A percentile compares a stretch with the other conserved stretches of the same genome.
These are phyloP conservation scores for Candida sphagnicola DNA, from an alignment of 805 yeast species.

Conservation along the genomic window DNA sequence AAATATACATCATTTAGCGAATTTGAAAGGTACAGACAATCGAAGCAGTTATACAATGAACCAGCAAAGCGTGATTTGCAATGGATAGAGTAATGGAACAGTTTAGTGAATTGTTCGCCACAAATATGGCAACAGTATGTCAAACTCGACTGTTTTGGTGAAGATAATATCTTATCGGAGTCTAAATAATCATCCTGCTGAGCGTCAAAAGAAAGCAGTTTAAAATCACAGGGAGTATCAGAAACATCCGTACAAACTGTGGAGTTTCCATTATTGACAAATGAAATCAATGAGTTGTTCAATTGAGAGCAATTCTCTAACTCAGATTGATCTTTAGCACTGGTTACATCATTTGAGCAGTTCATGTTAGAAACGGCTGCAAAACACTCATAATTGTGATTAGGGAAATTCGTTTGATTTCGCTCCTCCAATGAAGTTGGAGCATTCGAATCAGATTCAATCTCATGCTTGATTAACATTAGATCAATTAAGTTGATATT, in stretches of 20 bases:
- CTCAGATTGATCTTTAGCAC: neutral
- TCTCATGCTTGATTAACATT: too few relatives aligned
- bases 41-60: slow-evolving; percentile 4
- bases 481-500: too few relatives aligned
- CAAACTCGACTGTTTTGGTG: neutral
- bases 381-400: neutral
- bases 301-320: too few relatives aligned
- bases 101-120: neutral
- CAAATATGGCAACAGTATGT: slow-evolving; percentile 7
- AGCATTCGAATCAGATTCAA: too few relatives aligned
- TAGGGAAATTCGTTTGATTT: neutral
- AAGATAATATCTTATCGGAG: neutral
- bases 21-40: slow-evolving; percentile 1
- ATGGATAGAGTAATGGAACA: slow-evolving; percentile 7
- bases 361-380: neutral
- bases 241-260: neutral
- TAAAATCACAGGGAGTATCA: neutral
- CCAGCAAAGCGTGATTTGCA: slow-evolving; percentile 3
- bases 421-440: neutral
- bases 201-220: too few relatives aligned
- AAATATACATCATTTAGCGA: slow-evolving; percentile 2
- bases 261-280: neutral
- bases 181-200: too few relatives aligned
- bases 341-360: too few relatives aligned
- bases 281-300: neutral